Base-by-base conservation (phyloP, 176 grass and related monocot species). In the Olyra latifolia region DNA sequence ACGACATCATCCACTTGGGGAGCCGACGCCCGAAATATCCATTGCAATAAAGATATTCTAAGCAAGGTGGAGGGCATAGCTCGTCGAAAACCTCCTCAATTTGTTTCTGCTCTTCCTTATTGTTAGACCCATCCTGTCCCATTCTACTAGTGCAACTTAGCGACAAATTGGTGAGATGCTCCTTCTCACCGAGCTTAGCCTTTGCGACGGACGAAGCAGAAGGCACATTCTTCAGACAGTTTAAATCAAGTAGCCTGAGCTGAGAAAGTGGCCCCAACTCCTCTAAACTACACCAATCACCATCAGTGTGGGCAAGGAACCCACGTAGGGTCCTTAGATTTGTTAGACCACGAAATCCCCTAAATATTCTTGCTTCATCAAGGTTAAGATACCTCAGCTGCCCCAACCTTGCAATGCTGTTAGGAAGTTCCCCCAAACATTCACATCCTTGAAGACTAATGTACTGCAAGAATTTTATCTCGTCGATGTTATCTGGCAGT, bases 401-500 rank as follows among this genome's bases (percentile, higher is more conserved):
- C n/a, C n/a, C n/a, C n/a, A n/a, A n/a, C n/a, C n/a, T n/a, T n/a
- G n/a, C n/a, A 61, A 86, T 55, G 4, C 41, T 4, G 7, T 4
- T 0, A 66, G 84, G 84, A 54, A 89, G 54, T 1, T 49, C 8
- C 1, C 14, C 27, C 49, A 90, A 50, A 3, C 2, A 52, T 22
- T 54, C 0, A 25, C 74, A 83, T 5, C 3, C 23, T 0, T 0
- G 0, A 11, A 90, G 28, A 4, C 2, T 9, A 44, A 87, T 80
- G 17, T 71, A 28, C 9, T 72, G 80, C 13, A 91, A 40, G 12
- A 76, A 71, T 52, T 55, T 91, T 46, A 91, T 68, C 35, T 47
- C 42, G 0, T 32, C 64, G 32, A 91, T 71, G 20, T 6, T 27
- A 14, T 80, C 62, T 0, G 80, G 84, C 0, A 91, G 28, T 24